Evolutionary conservation across 2,329 filamentous ascomycete species (phyloP).

Genomic region (Xylariomycetidae sp.): DNA sequence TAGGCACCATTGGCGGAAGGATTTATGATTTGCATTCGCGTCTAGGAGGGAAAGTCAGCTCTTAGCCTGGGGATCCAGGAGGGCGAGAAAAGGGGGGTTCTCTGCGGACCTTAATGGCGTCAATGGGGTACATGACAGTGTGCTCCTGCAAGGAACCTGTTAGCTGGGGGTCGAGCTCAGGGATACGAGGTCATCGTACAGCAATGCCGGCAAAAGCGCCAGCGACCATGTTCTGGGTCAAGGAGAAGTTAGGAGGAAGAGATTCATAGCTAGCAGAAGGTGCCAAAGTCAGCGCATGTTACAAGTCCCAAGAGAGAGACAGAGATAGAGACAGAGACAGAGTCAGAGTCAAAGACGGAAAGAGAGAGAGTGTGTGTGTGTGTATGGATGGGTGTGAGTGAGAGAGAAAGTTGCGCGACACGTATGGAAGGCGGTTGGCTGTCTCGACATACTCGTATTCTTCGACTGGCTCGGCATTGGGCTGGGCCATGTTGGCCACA

Average conservation of each 20-base stretch:
- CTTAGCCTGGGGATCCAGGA: slow-evolving; percentile 8
- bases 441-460: slow-evolving; percentile 64
- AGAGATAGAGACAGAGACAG: too few species aligned
- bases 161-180: too few species aligned
- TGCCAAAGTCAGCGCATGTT: too few species aligned
- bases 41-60: slow-evolving; percentile 49
- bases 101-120: slow-evolving; percentile 80
- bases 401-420: too few species aligned
- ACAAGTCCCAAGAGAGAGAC: too few species aligned
- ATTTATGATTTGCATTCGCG: slow-evolving; percentile 94
- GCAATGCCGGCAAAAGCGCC: slow-evolving; percentile 96
- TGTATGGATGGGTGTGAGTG: too few species aligned
- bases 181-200: slow-evolving; percentile 51
- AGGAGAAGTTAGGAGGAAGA: slow-evolving; percentile 88
- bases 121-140: slow-evolving; percentile 98
- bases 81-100: slow-evolving; percentile 12
- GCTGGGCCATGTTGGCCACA: slow-evolving; percentile 67
- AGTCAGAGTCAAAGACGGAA: not conserved
- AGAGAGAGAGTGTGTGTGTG: too few species aligned
- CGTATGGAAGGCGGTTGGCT: too few species aligned
- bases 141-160: slow-evolving; percentile 63
- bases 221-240: slow-evolving; percentile 90
- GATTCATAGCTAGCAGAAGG: slow-evolving; percentile 91
- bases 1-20: slow-evolving; percentile 77
- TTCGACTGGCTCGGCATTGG: slow-evolving; percentile 57